Conservation (phyloP, 768 basidiomycete genomes). For the Amyloporia xantha region DNA sequence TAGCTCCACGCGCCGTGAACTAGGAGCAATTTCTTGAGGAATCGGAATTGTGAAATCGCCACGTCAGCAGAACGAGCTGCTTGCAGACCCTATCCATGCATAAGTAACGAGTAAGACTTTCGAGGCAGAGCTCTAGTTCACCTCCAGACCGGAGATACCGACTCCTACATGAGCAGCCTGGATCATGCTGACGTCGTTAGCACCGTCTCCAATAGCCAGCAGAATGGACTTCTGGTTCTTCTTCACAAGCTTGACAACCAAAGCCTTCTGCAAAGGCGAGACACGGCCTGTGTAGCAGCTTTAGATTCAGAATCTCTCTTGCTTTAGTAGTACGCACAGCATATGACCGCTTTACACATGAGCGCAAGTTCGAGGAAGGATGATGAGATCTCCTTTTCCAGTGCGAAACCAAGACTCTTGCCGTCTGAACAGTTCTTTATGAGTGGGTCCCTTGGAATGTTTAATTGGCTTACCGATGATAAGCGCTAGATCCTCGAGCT, state of each 20-base stretch:
- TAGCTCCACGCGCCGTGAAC: constrained; percentile 99
- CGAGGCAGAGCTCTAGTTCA: constrained; percentile 25
- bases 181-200: constrained; percentile 99
- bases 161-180: constrained; percentile 98
- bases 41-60: constrained; percentile 96
- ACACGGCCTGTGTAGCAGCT: constrained; percentile 65
- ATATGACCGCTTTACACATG: constrained; percentile 98
- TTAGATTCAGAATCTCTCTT: too few species aligned
- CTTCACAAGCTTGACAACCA: constrained; percentile 98
- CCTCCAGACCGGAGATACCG: constrained; percentile 97
- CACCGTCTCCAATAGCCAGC: constrained; percentile 96
- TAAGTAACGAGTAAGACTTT: neutral
- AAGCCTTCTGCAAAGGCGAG: constrained; percentile 93
- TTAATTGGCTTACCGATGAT: constrained; percentile 67
- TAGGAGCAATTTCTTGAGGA: constrained; percentile 86
- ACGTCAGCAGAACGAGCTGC: constrained; percentile 97
- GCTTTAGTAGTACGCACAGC: constrained; percentile 60
- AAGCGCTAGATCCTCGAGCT: constrained; percentile 86
- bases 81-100: constrained; percentile 71
- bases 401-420: constrained; percentile 86
- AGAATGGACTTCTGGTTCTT: constrained; percentile 90
- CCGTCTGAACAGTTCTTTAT: constrained; percentile 55
- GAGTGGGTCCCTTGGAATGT: neutral
- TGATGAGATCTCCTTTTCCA: constrained; percentile 89
- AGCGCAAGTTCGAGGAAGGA: constrained; percentile 91